Conservation (phyloP, 2,329 filamentous ascomycete genomes). For the Colletotrichum acutatum region DNA sequence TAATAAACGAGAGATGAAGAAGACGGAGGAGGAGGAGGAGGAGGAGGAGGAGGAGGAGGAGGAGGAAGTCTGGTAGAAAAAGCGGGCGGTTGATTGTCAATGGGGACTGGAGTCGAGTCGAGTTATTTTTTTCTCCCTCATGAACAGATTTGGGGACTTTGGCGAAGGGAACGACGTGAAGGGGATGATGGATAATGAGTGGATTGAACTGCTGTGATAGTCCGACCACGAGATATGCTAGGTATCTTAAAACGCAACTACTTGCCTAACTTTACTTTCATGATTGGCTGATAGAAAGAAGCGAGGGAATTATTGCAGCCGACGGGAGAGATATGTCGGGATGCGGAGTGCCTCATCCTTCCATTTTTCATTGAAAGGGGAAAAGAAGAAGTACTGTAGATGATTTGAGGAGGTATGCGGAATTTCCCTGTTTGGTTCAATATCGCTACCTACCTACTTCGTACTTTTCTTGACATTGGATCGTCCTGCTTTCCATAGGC, state of each 20-base stretch:
- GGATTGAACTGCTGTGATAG: neutral
- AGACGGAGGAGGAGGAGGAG: neutral
- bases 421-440: neutral
- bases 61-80: conserved; percentile 1
- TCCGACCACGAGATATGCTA: neutral
- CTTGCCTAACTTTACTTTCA: neutral
- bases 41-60: neutral
- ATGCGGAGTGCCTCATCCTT: neutral
- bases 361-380: neutral
- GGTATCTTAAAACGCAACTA: neutral
- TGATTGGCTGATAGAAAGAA: neutral
- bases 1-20: neutral
- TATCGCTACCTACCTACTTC: neutral
- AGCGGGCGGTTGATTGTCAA: neutral
- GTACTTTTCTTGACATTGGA: too few relatives aligned
- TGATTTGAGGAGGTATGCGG: neutral
- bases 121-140: neutral
- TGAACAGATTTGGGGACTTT: neutral
- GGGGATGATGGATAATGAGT: conserved; percentile 2
- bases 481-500: neutral
- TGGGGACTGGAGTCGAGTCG: neutral
- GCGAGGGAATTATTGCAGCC: neutral
- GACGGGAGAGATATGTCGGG: neutral
- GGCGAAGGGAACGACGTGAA: conserved; percentile 10
- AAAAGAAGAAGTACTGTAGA: neutral